Conservation (phyloP, 2,329 filamentous ascomycete species). For the Didymella pomorum region DNA sequence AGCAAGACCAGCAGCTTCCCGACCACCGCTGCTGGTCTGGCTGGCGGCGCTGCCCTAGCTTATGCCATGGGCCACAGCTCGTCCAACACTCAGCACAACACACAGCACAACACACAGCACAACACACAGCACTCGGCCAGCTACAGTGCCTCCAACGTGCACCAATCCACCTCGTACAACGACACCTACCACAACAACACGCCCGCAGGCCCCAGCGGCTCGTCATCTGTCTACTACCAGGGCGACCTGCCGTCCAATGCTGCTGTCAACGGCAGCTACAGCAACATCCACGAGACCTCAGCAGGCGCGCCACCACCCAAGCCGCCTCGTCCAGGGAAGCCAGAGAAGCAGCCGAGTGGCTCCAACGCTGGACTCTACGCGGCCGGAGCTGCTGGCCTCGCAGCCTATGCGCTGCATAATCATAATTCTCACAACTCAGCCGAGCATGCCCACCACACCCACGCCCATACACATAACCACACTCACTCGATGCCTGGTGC, state of each 20-base stretch:
- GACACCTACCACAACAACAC: conserved; percentile 17
- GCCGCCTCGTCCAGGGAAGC: conserved; percentile 48
- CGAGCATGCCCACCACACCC: conserved; percentile 35
- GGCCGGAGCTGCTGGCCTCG: conserved; percentile 57
- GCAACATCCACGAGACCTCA: conserved; percentile 41
- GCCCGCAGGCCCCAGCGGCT: conserved; percentile 5
- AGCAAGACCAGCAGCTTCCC: conserved; percentile 42
- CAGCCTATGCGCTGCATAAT: conserved; percentile 56
- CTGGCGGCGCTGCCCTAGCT: conserved; percentile 53
- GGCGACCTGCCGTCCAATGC: conserved; percentile 35
- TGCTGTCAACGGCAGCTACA: conserved; percentile 45
- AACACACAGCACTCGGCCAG: conserved; percentile 35
- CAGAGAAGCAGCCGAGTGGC: conserved; percentile 55
- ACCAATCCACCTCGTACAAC: conserved; percentile 36
- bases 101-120: conserved; percentile 35
- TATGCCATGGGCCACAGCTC: conserved; percentile 50
- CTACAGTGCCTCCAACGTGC: conserved; percentile 35
- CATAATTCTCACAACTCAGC: conserved; percentile 43
- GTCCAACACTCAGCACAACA: conserved; percentile 36
- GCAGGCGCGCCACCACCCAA: conserved; percentile 41
- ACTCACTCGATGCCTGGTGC: conserved; percentile 41
- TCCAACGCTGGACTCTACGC: conserved; percentile 56
- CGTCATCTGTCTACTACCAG: conserved; percentile 42
- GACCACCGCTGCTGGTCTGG: conserved; percentile 47
- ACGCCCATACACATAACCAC: conserved; percentile 44